phyloP scores from a whole-genome alignment of 148 eudicot genomes.

The Rhododendron mucronatum region DNA sequence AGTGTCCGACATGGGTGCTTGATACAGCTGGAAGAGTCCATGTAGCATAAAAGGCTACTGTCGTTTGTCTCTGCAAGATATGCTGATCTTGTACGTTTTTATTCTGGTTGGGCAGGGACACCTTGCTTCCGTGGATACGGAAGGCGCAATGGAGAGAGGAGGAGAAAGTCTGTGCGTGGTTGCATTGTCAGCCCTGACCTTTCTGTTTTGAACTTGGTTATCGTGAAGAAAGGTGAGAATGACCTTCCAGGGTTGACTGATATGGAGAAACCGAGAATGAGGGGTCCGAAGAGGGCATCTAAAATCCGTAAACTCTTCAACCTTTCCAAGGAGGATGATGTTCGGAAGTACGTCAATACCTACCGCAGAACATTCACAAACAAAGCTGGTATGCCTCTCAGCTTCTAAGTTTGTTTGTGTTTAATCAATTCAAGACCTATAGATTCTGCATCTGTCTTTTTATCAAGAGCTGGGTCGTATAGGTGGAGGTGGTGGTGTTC shows the following conservation, averaged over 20 bases:
- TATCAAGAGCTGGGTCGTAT: not conserved
- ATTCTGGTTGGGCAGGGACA: constrained; percentile 3
- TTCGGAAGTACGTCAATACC: constrained; percentile 8
- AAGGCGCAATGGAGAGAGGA: constrained; percentile 11
- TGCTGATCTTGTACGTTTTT: not conserved
- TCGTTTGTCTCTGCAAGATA: not conserved
- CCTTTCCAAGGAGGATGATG: constrained; percentile 10
- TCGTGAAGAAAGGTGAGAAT: constrained; percentile 11
- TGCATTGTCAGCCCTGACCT: constrained; percentile 11
- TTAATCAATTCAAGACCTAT: not conserved
- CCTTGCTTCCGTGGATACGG: constrained; percentile 10
- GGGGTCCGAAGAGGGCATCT: constrained; percentile 11
- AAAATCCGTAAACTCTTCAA: constrained; percentile 9
- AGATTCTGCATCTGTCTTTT: not conserved
- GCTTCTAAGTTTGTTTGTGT: not conserved
- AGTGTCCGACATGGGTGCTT: not conserved
- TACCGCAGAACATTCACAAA: constrained; percentile 8
- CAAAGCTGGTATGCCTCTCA: not conserved
- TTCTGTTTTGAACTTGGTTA: constrained; percentile 11
- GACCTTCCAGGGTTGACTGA: constrained; percentile 12
- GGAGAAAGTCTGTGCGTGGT: constrained; percentile 11
- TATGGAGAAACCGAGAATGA: constrained; percentile 6
- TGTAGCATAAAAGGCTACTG: not conserved
- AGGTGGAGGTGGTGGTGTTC: not conserved
- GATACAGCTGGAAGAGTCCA: not conserved